Conservation (phyloP, 2,329 filamentous ascomycete species). For the Microcera coccophila region DNA sequence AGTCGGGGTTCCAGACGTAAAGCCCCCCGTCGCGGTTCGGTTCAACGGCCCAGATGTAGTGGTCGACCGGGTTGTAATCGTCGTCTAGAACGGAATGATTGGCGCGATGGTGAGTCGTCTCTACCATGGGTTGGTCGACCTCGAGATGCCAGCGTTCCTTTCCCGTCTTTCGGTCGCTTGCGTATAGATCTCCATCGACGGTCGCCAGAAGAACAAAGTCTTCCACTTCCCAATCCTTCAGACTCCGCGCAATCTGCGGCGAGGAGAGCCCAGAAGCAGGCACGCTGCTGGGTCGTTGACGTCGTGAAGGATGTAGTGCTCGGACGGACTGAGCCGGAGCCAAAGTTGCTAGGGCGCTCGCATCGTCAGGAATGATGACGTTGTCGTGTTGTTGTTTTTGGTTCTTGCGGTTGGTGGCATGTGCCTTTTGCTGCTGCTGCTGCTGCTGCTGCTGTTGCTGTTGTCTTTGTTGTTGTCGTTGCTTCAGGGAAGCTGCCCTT, state of each 20-base stretch:
- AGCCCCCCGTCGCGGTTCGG: constrained; percentile 82
- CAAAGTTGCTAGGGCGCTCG: constrained; percentile 95
- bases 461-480: constrained; percentile 22
- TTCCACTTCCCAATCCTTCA: constrained; percentile 99
- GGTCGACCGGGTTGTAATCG: constrained; percentile 65
- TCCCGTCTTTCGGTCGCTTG: constrained; percentile 82
- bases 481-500: constrained; percentile 23
- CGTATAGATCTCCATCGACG: constrained; percentile 95
- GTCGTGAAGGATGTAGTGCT: constrained; percentile 78
- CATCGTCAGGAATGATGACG: constrained; percentile 56
- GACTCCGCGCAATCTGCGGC: constrained; percentile 90
- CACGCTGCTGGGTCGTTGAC: constrained; percentile 51
- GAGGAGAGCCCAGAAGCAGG: constrained; percentile 64
- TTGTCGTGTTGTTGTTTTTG: constrained; percentile 31
- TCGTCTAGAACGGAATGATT: constrained; percentile 61
- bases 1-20: constrained; percentile 74
- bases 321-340: constrained; percentile 94
- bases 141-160: constrained; percentile 80
- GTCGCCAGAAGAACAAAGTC: constrained; percentile 99
- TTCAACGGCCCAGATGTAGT: constrained; percentile 94
- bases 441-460: constrained; percentile 19
- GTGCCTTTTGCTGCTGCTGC: constrained; percentile 13
- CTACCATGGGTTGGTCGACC: constrained; percentile 81
- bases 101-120: constrained; percentile 75
- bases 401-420: constrained; percentile 28